Evolutionary conservation across 2,329 filamentous ascomycete species (phyloP), one percentile per base, ranked within the genome.

Genomic region (Pseudocercospora musae): DNA sequence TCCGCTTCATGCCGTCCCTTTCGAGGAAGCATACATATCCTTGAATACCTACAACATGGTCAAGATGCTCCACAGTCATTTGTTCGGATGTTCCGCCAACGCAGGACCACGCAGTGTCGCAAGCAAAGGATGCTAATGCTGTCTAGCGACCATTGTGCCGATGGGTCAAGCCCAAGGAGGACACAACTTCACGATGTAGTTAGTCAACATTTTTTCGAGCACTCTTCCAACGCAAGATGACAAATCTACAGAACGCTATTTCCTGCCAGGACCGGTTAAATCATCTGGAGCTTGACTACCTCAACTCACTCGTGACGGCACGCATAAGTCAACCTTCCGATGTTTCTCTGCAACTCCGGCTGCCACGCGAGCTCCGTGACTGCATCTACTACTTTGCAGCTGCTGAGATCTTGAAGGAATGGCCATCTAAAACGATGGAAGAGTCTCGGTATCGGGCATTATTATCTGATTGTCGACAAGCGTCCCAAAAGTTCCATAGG

Each of bases 281-380:
- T 23, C 9, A 3, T 49, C 46, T 49, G 18, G 21, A 49, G 21
- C 46, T 21, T 11, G 11, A 23, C 6, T 49, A 49, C 46, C 18
- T 23, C 46, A 21, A 8, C 1, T 13, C 46, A 49, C 46, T 23
- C 4, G 46, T 23, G 11, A 25, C 46, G 18, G n/a, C 46, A 49
- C 11, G 46, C 21, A 21, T 49, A 8, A 49, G 11, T 23, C 18
- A 49, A 5, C 9, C 3, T 2, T 20, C 40, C n/a, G 40, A 44
- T 8, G 20, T 18, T 9, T 20, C 18, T 23, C 18, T 46, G 18
- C 49, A 58, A 18, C 44, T 49, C n/a, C 21, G 53, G 2, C 40
- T 59, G 23, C 60, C 60, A 29, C 56, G 56, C 27, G 60, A 62
- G 50, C 33, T 62, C n/a, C 50, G 60, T 42, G 57, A 62, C 18